Percentiles rank a stretch among this genome's conserved stretches.
These are phyloP conservation scores for Mycena albidolilacea DNA, from an alignment of 768 basidiomycete species.

Conservation along the genomic window DNA sequence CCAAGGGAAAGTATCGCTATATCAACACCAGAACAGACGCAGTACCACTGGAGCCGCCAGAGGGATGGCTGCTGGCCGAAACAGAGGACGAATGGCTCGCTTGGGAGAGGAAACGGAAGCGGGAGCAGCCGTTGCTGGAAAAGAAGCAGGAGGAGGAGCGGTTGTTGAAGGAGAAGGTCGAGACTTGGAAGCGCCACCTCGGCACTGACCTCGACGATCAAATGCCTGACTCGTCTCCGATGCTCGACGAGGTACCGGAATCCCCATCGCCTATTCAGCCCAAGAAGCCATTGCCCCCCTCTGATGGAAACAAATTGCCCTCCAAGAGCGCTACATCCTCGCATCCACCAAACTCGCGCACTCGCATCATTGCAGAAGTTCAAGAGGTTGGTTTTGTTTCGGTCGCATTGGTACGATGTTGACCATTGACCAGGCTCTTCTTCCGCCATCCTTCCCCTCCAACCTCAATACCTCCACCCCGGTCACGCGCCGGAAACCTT, in stretches of 20 bases:
- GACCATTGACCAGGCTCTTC: constrained; percentile 53
- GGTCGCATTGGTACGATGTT: constrained; percentile 21
- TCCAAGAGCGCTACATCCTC: constrained; percentile 6
- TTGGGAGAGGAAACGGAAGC: constrained; percentile 57
- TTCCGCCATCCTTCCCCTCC: constrained; percentile 71
- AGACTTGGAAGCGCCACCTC: constrained; percentile 32
- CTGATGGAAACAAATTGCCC: constrained; percentile 1
- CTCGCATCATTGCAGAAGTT: constrained; percentile 40
- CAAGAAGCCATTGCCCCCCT: background rate
- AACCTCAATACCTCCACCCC: constrained; percentile 71
- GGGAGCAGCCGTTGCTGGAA: constrained; percentile 48
- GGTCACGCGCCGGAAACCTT: constrained; percentile 57
- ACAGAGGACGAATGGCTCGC: constrained; percentile 66
- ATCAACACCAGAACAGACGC: constrained; percentile 44
- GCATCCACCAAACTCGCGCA: constrained; percentile 2
- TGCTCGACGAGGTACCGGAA: background rate
- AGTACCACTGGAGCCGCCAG: constrained; percentile 41
- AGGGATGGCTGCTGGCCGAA: constrained; percentile 55
- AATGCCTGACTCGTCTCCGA: background rate
- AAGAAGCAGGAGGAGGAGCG: constrained; percentile 51
- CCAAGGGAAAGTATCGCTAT: constrained; percentile 55
- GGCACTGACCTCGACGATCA: background rate
- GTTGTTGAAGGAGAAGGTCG: constrained; percentile 39
- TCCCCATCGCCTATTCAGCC: background rate
- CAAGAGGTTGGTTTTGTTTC: constrained; percentile 46